phyloP scores from a whole-genome alignment of 2,329 filamentous ascomycete genomes.

The Arthrobotrys conoides region DNA sequence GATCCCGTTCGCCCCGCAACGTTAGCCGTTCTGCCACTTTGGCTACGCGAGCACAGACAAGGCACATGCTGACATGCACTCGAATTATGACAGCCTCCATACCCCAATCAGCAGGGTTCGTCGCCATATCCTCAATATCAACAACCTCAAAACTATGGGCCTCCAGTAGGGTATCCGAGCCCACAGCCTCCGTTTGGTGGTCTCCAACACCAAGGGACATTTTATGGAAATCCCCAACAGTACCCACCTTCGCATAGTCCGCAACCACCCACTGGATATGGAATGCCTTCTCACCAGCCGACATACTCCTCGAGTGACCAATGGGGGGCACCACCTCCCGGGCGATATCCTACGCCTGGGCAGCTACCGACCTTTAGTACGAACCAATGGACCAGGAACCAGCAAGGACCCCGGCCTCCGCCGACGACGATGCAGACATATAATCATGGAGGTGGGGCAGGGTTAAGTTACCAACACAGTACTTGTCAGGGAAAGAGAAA shows the following conservation, averaged over 20 bases:
- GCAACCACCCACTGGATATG: conserved; percentile 44
- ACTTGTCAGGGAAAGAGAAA: conserved; percentile 61
- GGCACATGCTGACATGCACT: conserved; percentile 13
- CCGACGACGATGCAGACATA: conserved; percentile 58
- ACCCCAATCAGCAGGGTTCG: conserved; percentile 26
- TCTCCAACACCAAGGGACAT: conserved; percentile 42
- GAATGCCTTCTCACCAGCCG: conserved; percentile 34
- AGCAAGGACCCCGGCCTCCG: conserved; percentile 53
- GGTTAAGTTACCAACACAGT: conserved; percentile 54
- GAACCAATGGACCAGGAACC: conserved; percentile 58
- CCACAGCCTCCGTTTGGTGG: conserved; percentile 48
- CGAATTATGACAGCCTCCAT: conserved; percentile 45
- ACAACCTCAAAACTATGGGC: conserved; percentile 50
- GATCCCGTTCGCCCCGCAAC: not conserved
- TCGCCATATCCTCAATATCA: conserved; percentile 59
- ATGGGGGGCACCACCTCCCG: conserved; percentile 34
- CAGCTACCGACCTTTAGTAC: conserved; percentile 53
- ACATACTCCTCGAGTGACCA: conserved; percentile 36
- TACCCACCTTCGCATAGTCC: conserved; percentile 50
- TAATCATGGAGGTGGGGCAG: conserved; percentile 35
- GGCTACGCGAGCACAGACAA: not conserved
- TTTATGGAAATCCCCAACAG: conserved; percentile 53
- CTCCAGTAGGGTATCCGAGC: conserved; percentile 48
- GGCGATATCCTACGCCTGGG: conserved; percentile 46
- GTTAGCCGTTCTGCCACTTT: not conserved